A percentile compares a stretch with the other conserved stretches of the same genome.
phyloP scores from a whole-genome alignment of 768 basidiomycete species.

The Trichaptum fuscoviolaceum region DNA sequence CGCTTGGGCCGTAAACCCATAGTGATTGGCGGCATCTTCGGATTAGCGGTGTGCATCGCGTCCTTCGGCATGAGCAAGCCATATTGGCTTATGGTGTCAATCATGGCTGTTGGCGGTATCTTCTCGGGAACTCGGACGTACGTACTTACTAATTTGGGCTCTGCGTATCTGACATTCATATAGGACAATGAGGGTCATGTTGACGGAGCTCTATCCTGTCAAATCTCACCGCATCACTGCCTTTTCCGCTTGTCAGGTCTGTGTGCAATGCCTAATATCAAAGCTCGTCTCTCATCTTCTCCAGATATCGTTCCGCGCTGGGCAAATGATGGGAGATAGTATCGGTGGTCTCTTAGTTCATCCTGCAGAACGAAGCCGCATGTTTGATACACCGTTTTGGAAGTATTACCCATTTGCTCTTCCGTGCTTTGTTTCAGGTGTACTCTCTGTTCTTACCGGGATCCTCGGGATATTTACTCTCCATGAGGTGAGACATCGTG shows the following conservation, averaged over 20 bases:
- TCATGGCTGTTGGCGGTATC: neutral
- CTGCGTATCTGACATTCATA: neutral
- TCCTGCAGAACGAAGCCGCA: constrained; percentile 9
- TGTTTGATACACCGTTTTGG: constrained; percentile 14
- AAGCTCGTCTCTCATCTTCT: neutral
- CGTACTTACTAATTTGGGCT: neutral
- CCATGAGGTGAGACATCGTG: constrained; percentile 15
- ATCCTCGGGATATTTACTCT: constrained; percentile 15
- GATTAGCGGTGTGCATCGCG: constrained; percentile 7
- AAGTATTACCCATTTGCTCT: constrained; percentile 16
- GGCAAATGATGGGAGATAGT: constrained; percentile 12
- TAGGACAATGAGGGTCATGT: neutral
- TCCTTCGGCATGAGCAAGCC: neutral
- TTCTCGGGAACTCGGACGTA: neutral
- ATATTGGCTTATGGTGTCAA: neutral
- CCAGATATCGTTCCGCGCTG: constrained; percentile 6
- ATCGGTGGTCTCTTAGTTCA: constrained; percentile 11
- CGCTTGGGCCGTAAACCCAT: constrained; percentile 45
- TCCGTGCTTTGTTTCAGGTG: constrained; percentile 18
- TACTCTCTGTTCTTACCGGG: constrained; percentile 12
- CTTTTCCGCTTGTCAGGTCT: constrained; percentile 2
- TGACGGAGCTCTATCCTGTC: neutral
- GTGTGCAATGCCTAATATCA: neutral
- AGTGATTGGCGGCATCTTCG: constrained; percentile 24
- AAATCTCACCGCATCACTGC: neutral